Base-by-base conservation (phyloP, 1,139 yeast species). In the Debaryomycetaceae sp. region DNA sequence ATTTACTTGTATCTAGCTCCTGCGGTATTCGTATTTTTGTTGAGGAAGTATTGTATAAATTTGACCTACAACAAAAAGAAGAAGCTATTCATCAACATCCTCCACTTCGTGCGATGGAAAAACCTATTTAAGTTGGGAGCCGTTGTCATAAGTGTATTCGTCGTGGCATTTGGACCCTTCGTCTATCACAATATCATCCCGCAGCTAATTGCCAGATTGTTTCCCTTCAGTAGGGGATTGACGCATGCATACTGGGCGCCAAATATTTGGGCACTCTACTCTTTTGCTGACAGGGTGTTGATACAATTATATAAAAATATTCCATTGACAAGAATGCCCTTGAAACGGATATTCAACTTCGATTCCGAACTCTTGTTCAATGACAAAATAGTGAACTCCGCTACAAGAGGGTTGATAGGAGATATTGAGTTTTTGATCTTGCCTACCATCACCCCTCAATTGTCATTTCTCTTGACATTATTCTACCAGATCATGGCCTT, bases 211-310 rank as follows among this genome's bases (percentile, higher is more conserved):
- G 62, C 71, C 5, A 72, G 99, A 42, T 66, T 95, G 36, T 93
- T 93, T 65, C 99, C 99, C 5, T 93, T 93, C 60, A 86, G 96
- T 42, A 77, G 99, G 59, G 99, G 99, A 1, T 74, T 95, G 36
- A 93, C 97, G 5, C 99, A 95, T 64, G 97, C 98, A 0, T 95
- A 95, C 66, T 93, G 99, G 99, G 99, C 99, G 0, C 99, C 99
- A 5, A 93, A 93, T 56, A 72, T 90, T 43, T 93, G 99, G 99
- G 97, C 99, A 0, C 56, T 93, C 9, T 93, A 93, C 63, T 87
- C 97, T 0, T 86, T 88, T 53, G 51, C 76, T n/a, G 99, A 93
- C 64, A 75, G 96, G 48, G 59, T 84, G 0, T 70, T 91, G 45
- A 80, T 89, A 27, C 73, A 76, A 49, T 56, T 77, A 20, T 76